A percentile compares a stretch with the other conserved stretches of the same genome.
Conservation (phyloP, 345 rosid genomes). For the Ceriops decandra region DNA sequence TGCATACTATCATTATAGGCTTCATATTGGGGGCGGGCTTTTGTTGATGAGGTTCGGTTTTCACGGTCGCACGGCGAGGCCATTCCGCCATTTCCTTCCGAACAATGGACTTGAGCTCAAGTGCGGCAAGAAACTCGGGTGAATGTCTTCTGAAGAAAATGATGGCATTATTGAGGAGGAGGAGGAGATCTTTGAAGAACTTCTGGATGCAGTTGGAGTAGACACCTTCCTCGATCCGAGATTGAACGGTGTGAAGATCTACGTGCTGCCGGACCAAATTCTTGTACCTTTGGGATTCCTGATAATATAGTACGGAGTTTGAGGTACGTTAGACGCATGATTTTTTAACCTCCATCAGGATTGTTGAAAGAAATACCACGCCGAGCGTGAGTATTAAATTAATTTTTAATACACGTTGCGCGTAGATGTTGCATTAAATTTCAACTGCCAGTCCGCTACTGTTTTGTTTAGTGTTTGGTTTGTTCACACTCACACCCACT, state of each 20-base stretch:
- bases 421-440: no score
- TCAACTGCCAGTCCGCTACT: no score
- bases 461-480: no score
- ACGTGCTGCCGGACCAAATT: constrained; percentile 49
- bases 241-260: constrained; percentile 46
- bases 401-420: no score
- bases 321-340: no score
- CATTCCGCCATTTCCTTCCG: constrained; percentile 39
- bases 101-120: constrained; percentile 44
- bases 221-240: constrained; percentile 42
- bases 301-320: constrained; percentile 9
- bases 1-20: constrained; percentile 30
- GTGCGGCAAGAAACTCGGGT: constrained; percentile 41
- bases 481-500: no score
- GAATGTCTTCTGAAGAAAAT: constrained; percentile 40
- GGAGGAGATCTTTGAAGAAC: constrained; percentile 55
- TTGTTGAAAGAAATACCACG: no score
- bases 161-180: constrained; percentile 54
- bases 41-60: constrained; percentile 17
- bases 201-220: constrained; percentile 39
- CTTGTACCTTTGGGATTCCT: constrained; percentile 47
- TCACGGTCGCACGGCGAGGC: constrained; percentile 2
- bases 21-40: constrained; percentile 8
- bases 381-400: no score
- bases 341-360: no score